Base-by-base conservation (phyloP, 148 eudicot species). In the Fagopyrum tataricum region DNA sequence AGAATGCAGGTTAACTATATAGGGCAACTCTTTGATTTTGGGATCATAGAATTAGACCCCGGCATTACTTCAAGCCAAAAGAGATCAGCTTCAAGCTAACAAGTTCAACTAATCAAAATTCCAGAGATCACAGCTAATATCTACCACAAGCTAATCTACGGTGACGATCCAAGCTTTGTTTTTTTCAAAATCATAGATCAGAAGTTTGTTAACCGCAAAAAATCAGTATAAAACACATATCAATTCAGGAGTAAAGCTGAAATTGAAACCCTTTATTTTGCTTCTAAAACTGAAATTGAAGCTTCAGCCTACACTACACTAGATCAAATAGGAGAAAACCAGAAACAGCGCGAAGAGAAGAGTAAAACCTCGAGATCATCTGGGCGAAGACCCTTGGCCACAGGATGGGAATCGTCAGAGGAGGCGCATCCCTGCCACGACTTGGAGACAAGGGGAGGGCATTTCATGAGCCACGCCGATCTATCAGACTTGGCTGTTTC, bases 401-500 rank as follows among this genome's bases (percentile, higher is more conserved):
- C 77, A 2, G 85, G 83, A 2, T 76, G 84, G 37, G 85, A 49
- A 18, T 86, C 92, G 26, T 75, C 40, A 24, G 87, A 72, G 75
- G 85, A 39, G 58, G 92, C 78, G 80, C 80, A 84, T 55, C 90
- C 70, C 31, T 88, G 84, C 98, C 96, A 94, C 3, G 96, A 86
- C 79, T 91, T 91, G 13, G 97, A 80, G 47, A 90, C 83, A 6
- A 85, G 81, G 1, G 79, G 85, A 4, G 98, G 98, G 73, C 96
- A 88, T 80, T 91, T 94, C 97, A 91, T 94, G 6, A 94, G 83
- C 98, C 98, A 94, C 26, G 89, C 93, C 56, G 90, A 81, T 80
- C 85, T 79, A 8, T 91, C 97, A 2, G 93, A 80, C 73, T 82
- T 89, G 4, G 24, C 76, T 0, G 90, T 80, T 41, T 93, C 98